Evolutionary conservation across 345 rosid genomes (phyloP), one percentile per base, ranked within the genome.

Genomic region (Moricandia moricandioides): DNA sequence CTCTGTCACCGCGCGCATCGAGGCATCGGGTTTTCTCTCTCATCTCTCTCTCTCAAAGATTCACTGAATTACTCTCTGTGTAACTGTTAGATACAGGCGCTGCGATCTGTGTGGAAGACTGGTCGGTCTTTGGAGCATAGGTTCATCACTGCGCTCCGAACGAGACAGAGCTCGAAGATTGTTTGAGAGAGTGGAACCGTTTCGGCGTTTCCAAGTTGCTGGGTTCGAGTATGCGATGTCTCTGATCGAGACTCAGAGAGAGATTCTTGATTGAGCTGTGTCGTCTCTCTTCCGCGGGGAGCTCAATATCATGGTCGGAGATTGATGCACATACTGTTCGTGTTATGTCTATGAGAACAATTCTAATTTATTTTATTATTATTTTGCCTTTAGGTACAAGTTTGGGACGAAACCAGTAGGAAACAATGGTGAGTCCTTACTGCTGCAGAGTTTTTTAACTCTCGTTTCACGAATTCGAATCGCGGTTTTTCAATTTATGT

Each of bases 21-120:
- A 7, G 92, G 96, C 0, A 86, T 90, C 6, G 92, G 96, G 96
- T 29, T 3, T 39, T 2, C 8, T 54, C 17, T 7, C 58, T 21
- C n/a, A n/a, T 57, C 9, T 47, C 14, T 33, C 49, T 52, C 33
- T 30, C 33, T 43, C 65, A 21, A 21, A 21, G 24, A 21, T 21
- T n/a, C n/a, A n/a, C 1, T 21, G 24, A 21, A 21, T 21, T 21
- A 21, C 24, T 21, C 24, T 21, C 24, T 21, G 24, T 21, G n/a
- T 21, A 21, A 56, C 33, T 14, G 33, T 59, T 45, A 47, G 0
- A 52, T n/a, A 34, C 66, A 92, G 96, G 80, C 85, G 86, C n/a
- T 52, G 96, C 96, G 17, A 64, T 88, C n/a, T n/a, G n/a, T 56
- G 97, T 89, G 80, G 88, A 86, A 80, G 97, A 66, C 69, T 92